These are phyloP conservation scores for Phialophora macrospora DNA, from an alignment of 2,329 filamentous ascomycete genomes.

Conservation along the genomic window DNA sequence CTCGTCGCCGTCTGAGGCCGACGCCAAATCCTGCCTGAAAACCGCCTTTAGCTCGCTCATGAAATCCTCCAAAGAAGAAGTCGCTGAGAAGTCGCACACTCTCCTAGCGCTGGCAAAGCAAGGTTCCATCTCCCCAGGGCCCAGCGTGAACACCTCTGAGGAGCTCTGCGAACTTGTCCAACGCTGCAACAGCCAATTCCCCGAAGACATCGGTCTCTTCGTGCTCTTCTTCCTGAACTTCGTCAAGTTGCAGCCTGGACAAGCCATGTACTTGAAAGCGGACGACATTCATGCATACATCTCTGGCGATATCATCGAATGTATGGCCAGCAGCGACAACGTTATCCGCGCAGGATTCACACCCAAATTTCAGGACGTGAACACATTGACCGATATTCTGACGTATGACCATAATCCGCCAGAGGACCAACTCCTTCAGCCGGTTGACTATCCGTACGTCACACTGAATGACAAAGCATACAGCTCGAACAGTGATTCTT, in stretches of 20 bases:
- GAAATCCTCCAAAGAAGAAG: constrained; percentile 70
- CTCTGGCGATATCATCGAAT: constrained; percentile 85
- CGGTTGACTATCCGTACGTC: constrained; percentile 82
- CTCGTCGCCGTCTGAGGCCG: constrained; percentile 58
- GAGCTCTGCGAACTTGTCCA: constrained; percentile 77
- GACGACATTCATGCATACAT: constrained; percentile 96
- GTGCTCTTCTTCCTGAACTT: constrained; percentile 98
- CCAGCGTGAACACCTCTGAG: constrained; percentile 69
- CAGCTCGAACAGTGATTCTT: constrained; percentile 71
- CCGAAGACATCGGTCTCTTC: constrained; percentile 87
- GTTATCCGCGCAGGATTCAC: constrained; percentile 97
- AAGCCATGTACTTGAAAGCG: constrained; percentile 93
- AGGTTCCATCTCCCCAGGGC: constrained; percentile 47
- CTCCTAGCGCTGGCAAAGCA: constrained; percentile 71
- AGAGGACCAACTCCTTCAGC: constrained; percentile 89
- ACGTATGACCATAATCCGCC: constrained; percentile 97
- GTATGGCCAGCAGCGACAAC: constrained; percentile 99
- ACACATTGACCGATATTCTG: constrained; percentile 84
- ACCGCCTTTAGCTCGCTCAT: constrained; percentile 78
- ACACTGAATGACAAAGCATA: constrained; percentile 83
- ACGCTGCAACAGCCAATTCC: constrained; percentile 82
- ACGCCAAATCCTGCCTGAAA: constrained; percentile 79
- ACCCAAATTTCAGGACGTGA: constrained; percentile 96
- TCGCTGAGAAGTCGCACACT: constrained; percentile 68
- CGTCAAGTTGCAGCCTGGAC: constrained; percentile 82